These are phyloP conservation scores for Arthrinium puccinioides DNA, from an alignment of 2,329 filamentous ascomycete species.

Conservation along the genomic window DNA sequence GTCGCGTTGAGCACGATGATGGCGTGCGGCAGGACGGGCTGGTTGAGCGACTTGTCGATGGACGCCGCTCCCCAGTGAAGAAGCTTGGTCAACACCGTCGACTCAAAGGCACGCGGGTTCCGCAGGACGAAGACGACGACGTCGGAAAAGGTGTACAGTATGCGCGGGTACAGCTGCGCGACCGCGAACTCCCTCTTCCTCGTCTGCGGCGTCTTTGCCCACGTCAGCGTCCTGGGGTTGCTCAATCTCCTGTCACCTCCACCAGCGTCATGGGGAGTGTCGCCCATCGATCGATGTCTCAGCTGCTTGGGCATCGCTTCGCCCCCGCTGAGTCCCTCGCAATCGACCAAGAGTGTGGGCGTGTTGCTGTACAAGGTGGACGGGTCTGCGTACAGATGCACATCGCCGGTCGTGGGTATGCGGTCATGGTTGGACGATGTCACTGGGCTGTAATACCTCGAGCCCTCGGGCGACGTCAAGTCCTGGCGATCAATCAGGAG, in stretches of 20 bases:
- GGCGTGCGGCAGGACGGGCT: constrained; percentile 46
- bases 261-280: constrained; percentile 4
- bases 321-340: constrained; percentile 43
- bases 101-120: constrained; percentile 34
- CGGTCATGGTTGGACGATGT: constrained; percentile 32
- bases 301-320: constrained; percentile 27
- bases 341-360: constrained; percentile 43
- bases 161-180: constrained; percentile 31
- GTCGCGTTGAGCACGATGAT: constrained; percentile 45
- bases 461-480: constrained; percentile 16
- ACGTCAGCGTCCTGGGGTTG: constrained; percentile 17
- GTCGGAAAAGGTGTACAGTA: constrained; percentile 39
- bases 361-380: constrained; percentile 25
- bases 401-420: constrained; percentile 40
- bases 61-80: constrained; percentile 43
- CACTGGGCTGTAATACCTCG: constrained; percentile 32
- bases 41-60: constrained; percentile 45
- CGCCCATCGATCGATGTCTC: constrained; percentile 12
- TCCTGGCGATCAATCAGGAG: constrained; percentile 33
- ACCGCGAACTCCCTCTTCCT: constrained; percentile 30
- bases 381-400: constrained; percentile 45
- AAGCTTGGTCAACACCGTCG: constrained; percentile 30
- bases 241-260: constrained; percentile 11
- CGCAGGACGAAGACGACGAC: constrained; percentile 35
- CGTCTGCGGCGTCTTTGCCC: constrained; percentile 25